phyloP scores from a whole-genome alignment of 192 early-diverging fungal species.

The Podila verticillata region DNA sequence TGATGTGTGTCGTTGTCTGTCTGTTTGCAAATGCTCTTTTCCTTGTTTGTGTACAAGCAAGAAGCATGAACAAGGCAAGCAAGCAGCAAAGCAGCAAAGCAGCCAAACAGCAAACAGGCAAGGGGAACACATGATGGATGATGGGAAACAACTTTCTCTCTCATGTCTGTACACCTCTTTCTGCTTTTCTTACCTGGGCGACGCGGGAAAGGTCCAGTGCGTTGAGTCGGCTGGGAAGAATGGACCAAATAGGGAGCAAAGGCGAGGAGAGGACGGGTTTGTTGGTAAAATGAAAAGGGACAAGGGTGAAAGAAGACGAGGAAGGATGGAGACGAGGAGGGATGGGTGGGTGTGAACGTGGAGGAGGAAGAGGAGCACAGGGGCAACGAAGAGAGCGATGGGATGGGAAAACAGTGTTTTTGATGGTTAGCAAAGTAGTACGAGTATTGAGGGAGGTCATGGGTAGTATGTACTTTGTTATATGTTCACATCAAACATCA shows the following conservation, averaged over 20 bases:
- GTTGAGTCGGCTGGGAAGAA: slow-evolving; percentile 19
- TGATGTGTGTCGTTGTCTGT: not conserved
- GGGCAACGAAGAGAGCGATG: no score
- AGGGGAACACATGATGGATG: not conserved
- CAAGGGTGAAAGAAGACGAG: no score
- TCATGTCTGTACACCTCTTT: no score
- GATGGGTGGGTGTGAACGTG: no score
- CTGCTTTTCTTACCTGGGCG: slow-evolving; percentile 38
- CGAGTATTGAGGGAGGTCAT: not conserved
- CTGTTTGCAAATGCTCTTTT: not conserved
- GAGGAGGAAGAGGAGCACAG: no score
- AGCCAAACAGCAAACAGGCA: not conserved
- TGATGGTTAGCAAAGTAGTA: no score
- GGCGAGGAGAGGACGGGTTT: no score
- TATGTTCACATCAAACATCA: no score
- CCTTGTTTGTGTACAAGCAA: not conserved
- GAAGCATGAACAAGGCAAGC: not conserved
- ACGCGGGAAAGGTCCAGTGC: slow-evolving; percentile 37
- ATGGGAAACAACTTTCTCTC: not conserved
- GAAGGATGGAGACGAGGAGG: no score
- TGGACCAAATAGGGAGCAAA: no score
- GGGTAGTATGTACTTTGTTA: not conserved
- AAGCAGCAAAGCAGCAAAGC: not conserved
- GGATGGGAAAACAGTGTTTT: no score
- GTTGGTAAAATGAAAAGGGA: no score